Base-by-base conservation (phyloP, 306 rosid genomes). In the Glycine latifolia region DNA sequence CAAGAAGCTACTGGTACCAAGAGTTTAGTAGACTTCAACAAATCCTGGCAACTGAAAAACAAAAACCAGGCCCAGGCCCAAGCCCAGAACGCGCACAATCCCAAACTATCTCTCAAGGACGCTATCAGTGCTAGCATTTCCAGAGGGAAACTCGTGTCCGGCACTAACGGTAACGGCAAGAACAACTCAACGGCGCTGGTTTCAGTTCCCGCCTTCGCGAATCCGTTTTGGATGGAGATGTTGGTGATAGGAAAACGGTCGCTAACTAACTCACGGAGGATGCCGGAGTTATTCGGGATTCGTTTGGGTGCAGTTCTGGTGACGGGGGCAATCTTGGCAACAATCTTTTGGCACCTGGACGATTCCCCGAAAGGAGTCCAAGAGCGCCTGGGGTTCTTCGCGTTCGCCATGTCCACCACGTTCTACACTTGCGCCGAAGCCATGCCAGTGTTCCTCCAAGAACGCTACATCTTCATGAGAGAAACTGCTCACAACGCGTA, bases 391-490 rank as follows among this genome's bases (percentile, higher is more conserved):
- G 99, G 99, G 0, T 93, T 95, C 86, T 90, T 95, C 76, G 98
- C 98, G 0, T 95, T 95, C 17, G 97, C 98, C 55, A 91, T 95
- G 95, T 95, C 98, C 67, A 95, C 99, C 4, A 95, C 94, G 1
- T 92, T 90, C 81, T 95, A 95, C 88, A 93, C 97, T 0, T 93
- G 99, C 58, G 99, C 99, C 0, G 99, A 95, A 78, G 97, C 97
- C 35, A 86, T 95, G 8, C 99, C 99, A 0, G 85, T 85, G 2
- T 95, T 95, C 79, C 94, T 95, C 49, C 99, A 95, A 84, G 99
- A 95, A 67, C 94, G 99, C 10, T 93, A 93, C 86, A 95, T 95
- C n/a, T 95, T 95, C 91, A 95, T 95, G 97, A 89, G 99, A 26
- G 99, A 95, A 76, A 95, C 99, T 0, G 95, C 97, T 3, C 87